Evolutionary conservation across 331 rosid species (phyloP).

Genomic region (Ulmus americana): DNA sequence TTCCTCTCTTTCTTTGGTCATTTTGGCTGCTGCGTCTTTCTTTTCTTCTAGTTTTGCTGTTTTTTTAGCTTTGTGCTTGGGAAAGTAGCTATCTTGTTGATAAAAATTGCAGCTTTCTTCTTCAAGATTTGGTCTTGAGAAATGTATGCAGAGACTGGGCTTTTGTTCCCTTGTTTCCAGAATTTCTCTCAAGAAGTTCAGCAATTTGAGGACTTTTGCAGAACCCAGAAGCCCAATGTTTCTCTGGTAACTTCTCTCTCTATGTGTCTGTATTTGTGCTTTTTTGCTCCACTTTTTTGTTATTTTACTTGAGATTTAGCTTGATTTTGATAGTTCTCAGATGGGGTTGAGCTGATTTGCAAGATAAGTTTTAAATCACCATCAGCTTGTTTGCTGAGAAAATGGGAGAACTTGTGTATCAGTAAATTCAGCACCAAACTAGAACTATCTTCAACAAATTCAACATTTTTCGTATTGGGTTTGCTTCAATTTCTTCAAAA

Average conservation of each 20-base stretch:
- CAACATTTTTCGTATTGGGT: background rate
- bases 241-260: slow-evolving; percentile 40
- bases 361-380: slow-evolving; percentile 8
- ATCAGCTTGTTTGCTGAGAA: slow-evolving; percentile 18
- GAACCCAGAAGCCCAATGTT: slow-evolving; percentile 47
- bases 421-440: background rate
- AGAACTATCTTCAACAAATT: background rate
- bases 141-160: slow-evolving; percentile 80
- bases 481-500: slow-evolving; percentile 9
- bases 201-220: slow-evolving; percentile 80
- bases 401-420: slow-evolving; percentile 20
- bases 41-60: slow-evolving; percentile 15
- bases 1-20: background rate
- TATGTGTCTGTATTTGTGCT: background rate
- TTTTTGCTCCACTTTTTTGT: background rate
- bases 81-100: slow-evolving; percentile 1
- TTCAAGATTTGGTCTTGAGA: slow-evolving; percentile 23
- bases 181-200: slow-evolving; percentile 70
- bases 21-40: slow-evolving; percentile 23
- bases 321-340: slow-evolving; percentile 25
- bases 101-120: slow-evolving; percentile 14
- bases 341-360: slow-evolving; percentile 17
- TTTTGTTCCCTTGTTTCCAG: slow-evolving; percentile 65
- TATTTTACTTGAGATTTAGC: slow-evolving; percentile 14
- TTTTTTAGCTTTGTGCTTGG: slow-evolving; percentile 15